These are phyloP conservation scores for Phoma sp. DNA, from an alignment of 2,329 filamentous ascomycete species.

Conservation along the genomic window DNA sequence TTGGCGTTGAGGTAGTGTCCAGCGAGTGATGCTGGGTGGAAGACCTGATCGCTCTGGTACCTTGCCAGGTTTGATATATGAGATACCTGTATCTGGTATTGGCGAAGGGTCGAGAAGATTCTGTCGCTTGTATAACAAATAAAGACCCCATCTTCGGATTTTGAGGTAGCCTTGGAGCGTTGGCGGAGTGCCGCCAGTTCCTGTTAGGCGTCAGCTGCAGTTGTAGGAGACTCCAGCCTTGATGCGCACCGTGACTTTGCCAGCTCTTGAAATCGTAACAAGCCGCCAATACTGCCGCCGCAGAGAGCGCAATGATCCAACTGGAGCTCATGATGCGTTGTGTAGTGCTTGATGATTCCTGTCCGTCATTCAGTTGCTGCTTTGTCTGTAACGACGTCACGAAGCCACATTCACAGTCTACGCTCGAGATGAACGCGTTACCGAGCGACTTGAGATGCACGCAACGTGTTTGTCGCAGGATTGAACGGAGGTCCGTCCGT, in stretches of 20 bases:
- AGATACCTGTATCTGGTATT: conserved; percentile 30
- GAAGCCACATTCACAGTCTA: neutral
- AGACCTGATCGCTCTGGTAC: conserved; percentile 28
- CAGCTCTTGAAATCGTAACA: conserved; percentile 36
- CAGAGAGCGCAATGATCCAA: conserved; percentile 17
- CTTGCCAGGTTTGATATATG: conserved; percentile 32
- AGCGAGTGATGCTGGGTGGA: conserved; percentile 32
- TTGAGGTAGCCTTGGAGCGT: conserved; percentile 39
- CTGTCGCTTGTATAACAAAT: conserved; percentile 32
- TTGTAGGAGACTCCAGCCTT: neutral
- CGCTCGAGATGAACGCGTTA: neutral
- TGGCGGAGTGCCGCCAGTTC: conserved; percentile 42
- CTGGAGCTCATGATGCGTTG: neutral
- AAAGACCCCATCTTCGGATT: conserved; percentile 39
- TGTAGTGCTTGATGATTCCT: too few relatives aligned
- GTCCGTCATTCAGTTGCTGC: neutral
- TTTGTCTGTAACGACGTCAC: neutral
- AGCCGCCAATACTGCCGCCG: conserved; percentile 22
- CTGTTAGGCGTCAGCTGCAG: conserved; percentile 22
- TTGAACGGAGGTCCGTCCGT: neutral
- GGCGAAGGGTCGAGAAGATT: conserved; percentile 34
- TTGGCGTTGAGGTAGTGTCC: conserved; percentile 43
- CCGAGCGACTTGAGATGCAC: neutral
- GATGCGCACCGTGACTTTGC: conserved; percentile 26
- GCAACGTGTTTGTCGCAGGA: neutral